Conservation (phyloP, 2,329 filamentous ascomycete genomes). For the Aspergillus fructus region DNA sequence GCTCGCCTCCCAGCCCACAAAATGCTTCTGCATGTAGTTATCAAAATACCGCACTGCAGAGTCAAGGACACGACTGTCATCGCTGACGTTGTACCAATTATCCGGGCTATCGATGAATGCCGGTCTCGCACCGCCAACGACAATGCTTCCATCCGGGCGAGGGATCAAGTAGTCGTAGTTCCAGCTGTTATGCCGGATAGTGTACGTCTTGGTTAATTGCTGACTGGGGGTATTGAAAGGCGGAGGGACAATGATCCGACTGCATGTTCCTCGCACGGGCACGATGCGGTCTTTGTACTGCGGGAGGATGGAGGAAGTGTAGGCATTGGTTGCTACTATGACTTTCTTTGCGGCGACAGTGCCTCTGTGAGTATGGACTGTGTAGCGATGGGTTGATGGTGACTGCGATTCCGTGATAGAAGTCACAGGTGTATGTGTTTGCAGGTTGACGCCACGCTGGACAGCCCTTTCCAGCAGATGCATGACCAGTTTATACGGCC, state of each 20-base stretch:
- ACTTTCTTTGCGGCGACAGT: constrained; percentile 61
- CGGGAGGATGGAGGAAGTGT: constrained; percentile 74
- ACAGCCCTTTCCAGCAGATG: constrained; percentile 66
- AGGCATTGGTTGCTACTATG: constrained; percentile 79
- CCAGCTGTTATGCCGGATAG: constrained; percentile 56
- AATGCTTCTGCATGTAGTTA: constrained; percentile 39
- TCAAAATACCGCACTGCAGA: constrained; percentile 42
- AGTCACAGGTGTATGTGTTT: constrained; percentile 52
- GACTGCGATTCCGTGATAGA: constrained; percentile 18
- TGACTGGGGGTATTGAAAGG: constrained; percentile 12
- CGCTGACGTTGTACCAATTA: constrained; percentile 48
- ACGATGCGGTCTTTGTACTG: constrained; percentile 69
- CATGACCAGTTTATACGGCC: constrained; percentile 77
- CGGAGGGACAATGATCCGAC: constrained; percentile 29
- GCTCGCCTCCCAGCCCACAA: constrained; percentile 37
- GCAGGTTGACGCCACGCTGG: constrained; percentile 49
- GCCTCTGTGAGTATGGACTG: constrained; percentile 68
- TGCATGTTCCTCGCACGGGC: constrained; percentile 64
- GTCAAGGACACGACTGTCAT: constrained; percentile 52
- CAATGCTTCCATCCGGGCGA: constrained; percentile 52
- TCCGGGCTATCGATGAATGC: constrained; percentile 27
- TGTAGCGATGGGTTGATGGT: constrained; percentile 47
- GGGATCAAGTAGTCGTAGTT: constrained; percentile 70
- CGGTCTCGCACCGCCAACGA: constrained; percentile 64
- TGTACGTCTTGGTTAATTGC: constrained; percentile 51